Evolutionary conservation across 441 rosid genomes (phyloP).

Genomic region (Gossypium davidsonii): DNA sequence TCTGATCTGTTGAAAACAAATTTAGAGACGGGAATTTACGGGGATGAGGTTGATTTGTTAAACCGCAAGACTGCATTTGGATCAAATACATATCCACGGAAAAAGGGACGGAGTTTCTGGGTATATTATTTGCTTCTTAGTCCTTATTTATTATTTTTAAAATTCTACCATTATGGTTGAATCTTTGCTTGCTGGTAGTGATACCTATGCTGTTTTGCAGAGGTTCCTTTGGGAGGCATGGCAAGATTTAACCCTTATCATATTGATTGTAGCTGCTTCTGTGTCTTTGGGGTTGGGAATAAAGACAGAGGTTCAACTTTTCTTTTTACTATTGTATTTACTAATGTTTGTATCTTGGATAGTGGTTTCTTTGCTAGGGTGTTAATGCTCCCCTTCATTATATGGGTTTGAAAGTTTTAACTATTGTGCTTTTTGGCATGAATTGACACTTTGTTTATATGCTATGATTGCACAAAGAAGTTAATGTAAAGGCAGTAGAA

Average conservation of each 20-base stretch:
- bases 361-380: background rate
- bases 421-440: background rate
- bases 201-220: conserved; percentile 33
- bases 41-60: conserved; percentile 59
- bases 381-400: background rate
- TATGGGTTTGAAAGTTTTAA: background rate
- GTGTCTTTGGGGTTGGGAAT: conserved; percentile 86
- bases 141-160: background rate
- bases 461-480: background rate
- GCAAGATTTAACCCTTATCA: conserved; percentile 97
- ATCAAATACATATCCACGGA: conserved; percentile 83
- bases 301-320: conserved; percentile 72
- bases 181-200: conserved; percentile 6
- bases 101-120: conserved; percentile 81
- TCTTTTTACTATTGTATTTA: conserved; percentile 10
- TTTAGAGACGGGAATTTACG: conserved; percentile 56
- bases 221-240: conserved; percentile 99
- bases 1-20: conserved; percentile 59
- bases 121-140: conserved; percentile 31
- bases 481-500: background rate
- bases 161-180: background rate
- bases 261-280: conserved; percentile 81
- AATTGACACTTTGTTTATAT: background rate
- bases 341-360: background rate
- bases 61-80: conserved; percentile 77